These are phyloP conservation scores for Blastosporella zonata DNA, from an alignment of 1,284 basidiomycete species.

Conservation along the genomic window DNA sequence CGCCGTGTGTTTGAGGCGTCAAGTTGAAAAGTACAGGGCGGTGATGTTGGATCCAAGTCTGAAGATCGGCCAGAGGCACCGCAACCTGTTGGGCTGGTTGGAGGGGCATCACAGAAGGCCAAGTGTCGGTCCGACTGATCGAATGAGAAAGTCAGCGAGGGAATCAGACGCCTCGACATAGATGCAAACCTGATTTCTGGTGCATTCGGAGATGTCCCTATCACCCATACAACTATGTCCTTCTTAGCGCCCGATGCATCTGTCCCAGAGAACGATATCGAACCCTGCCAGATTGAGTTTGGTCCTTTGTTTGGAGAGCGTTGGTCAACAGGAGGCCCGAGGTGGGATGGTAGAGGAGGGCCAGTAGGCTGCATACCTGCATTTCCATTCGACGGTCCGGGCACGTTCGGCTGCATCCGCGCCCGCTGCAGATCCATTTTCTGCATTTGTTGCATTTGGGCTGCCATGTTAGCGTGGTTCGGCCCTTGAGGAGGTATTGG, in stretches of 20 bases:
- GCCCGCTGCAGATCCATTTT: slow-evolving; percentile 37
- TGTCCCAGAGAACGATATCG: slow-evolving; percentile 45
- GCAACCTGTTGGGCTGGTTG: slow-evolving; percentile 40
- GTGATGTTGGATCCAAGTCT: slow-evolving; percentile 46
- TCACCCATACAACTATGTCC: slow-evolving; percentile 44
- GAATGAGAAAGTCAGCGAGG: background rate
- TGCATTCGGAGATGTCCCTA: slow-evolving; percentile 26
- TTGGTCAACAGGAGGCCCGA: slow-evolving; percentile 4
- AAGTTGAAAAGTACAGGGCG: slow-evolving; percentile 37
- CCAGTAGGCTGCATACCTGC: slow-evolving; percentile 7
- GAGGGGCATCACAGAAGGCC: slow-evolving; percentile 50
- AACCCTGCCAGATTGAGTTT: slow-evolving; percentile 45
- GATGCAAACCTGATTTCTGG: slow-evolving; percentile 15
- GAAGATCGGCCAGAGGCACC: slow-evolving; percentile 39
- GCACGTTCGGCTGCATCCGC: slow-evolving; percentile 10
- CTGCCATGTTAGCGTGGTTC: slow-evolving; percentile 20
- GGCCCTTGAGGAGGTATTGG: slow-evolving; percentile 1
- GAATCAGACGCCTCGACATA: slow-evolving; percentile 6
- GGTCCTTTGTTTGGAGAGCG: slow-evolving; percentile 1
- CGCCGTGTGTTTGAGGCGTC: slow-evolving; percentile 23
- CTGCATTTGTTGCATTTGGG: slow-evolving; percentile 58
- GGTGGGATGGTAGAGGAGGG: background rate
- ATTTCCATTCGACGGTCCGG: slow-evolving; percentile 1
- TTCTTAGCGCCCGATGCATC: slow-evolving; percentile 40
- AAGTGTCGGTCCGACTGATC: slow-evolving; percentile 46